Evolutionary conservation across 257 asterid genomes (phyloP).

Genomic region (Asclepias syriaca): DNA sequence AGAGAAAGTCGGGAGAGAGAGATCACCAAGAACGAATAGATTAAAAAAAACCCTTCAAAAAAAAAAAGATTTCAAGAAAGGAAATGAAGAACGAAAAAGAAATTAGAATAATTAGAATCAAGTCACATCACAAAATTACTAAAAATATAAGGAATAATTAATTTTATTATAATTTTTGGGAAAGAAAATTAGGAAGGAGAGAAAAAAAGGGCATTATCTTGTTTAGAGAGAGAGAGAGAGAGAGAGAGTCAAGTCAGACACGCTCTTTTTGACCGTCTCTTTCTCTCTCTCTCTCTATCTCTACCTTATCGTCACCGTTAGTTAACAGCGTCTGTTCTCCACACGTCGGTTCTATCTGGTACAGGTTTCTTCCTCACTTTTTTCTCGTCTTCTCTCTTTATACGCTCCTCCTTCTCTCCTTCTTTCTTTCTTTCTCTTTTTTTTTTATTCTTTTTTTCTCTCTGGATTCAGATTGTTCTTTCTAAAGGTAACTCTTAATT

Average conservation of each 20-base stretch:
- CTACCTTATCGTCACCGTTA: constrained; percentile 17
- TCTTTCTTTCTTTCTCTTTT: neutral
- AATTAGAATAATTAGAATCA: too few relatives aligned
- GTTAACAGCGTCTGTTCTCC: constrained; percentile 27
- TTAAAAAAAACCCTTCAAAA: too few relatives aligned
- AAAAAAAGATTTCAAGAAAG: too few relatives aligned
- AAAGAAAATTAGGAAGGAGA: too few relatives aligned
- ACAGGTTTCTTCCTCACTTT: constrained; percentile 17
- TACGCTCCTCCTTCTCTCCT: neutral
- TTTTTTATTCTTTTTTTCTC: neutral
- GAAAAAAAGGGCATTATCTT: neutral
- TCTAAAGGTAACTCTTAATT: constrained; percentile 11
- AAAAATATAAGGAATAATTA: too few relatives aligned
- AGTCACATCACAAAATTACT: too few relatives aligned
- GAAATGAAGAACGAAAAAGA: too few relatives aligned
- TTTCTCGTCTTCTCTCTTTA: constrained; percentile 9
- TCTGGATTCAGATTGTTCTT: constrained; percentile 1
- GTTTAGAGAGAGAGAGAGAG: neutral
- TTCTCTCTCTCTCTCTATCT: too few relatives aligned
- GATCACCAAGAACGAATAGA: too few relatives aligned
- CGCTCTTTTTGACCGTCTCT: constrained; percentile 8
- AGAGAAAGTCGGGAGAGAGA: too few relatives aligned
- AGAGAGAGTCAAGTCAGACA: constrained; percentile 8
- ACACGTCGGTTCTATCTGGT: constrained; percentile 20
- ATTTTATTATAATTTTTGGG: neutral